Base-by-base conservation (phyloP, 2,329 filamentous ascomycete genomes). In the Stemphylium vesicarium region DNA sequence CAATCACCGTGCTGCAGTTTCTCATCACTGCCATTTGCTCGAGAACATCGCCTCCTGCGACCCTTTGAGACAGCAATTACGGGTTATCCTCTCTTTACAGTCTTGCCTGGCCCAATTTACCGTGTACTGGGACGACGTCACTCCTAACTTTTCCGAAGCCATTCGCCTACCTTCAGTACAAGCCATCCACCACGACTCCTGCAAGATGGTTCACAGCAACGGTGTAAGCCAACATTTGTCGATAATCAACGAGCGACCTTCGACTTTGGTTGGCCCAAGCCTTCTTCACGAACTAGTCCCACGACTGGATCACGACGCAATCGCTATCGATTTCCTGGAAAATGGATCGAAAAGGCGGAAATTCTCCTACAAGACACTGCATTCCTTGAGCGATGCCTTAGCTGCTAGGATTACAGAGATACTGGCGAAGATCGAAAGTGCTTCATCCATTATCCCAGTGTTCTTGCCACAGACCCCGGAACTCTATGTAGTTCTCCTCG, bases 401-500 rank as follows among this genome's bases (percentile, higher is more conserved):
- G 86, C 89, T 13, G 65, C 71, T 39, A 52, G 65, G 43, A 68
- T 74, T 37, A 54, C 38, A 13, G 40, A 45, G 31, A 48, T 58
- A 11, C 54, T 64, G 26, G 59, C 56, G 20, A 61, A 57, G 71
- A 51, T 68, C 57, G 62, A 75, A 66, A 68, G 70, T 60, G 61
- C 62, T 31, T 72, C 71, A 46, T 13, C 69, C 16, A 78, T 96
- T 32, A 81, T 96, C 33, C 92, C 93, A 0, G 78, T 96, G 2
- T 81, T 96, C 16, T 76, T 96, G 13, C 88, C 89, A 2, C 93
- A 96, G 75, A 89, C 85, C 12, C 85, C 88, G 9, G 82, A 88
- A 41, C 81, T 97, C 20, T 96, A 96, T 74, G 82, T 95, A 52
- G 82, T 90, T 1, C 84, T 91, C 58, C 75, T 96, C 39, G 92